Percentiles rank a stretch among this genome's conserved stretches.
These are phyloP conservation scores for Penicillium paradoxum DNA, from an alignment of 495 filamentous ascomycete genomes.

Conservation along the genomic window DNA sequence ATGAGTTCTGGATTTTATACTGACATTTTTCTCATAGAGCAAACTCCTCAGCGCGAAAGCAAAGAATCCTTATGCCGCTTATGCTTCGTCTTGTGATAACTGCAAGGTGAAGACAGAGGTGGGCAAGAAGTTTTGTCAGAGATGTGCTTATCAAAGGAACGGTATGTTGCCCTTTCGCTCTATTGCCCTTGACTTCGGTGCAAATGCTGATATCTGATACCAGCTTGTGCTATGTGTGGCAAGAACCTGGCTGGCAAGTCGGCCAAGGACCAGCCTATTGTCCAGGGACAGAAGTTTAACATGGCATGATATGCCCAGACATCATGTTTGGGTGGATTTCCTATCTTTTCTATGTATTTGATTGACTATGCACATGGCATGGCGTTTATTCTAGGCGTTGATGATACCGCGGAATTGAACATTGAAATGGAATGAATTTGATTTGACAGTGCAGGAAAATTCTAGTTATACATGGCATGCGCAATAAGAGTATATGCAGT, in stretches of 20 bases:
- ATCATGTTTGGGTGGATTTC: not conserved
- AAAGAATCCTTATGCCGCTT: slow-evolving; percentile 66
- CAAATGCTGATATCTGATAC: slow-evolving; percentile 10
- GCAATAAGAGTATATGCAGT: slow-evolving; percentile 40
- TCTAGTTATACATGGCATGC: slow-evolving; percentile 48
- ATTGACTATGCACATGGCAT: slow-evolving; percentile 8
- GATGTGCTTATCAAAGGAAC: slow-evolving; percentile 62
- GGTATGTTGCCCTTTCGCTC: slow-evolving; percentile 36
- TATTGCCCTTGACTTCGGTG: not conserved
- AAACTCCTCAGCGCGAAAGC: slow-evolving; percentile 64
- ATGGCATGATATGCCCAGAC: slow-evolving; percentile 45
- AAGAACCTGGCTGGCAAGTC: slow-evolving; percentile 50
- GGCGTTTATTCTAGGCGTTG: slow-evolving; percentile 17
- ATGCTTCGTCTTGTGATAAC: slow-evolving; percentile 53
- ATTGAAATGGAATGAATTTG: slow-evolving; percentile 18
- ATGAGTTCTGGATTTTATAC: not conserved
- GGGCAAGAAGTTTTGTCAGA: slow-evolving; percentile 58
- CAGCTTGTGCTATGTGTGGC: slow-evolving; percentile 64
- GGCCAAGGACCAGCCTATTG: slow-evolving; percentile 46
- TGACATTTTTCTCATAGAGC: slow-evolving; percentile 38
- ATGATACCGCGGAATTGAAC: not conserved
- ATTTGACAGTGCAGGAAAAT: slow-evolving; percentile 29
- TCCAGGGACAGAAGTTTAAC: slow-evolving; percentile 62
- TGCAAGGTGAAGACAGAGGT: slow-evolving; percentile 65
- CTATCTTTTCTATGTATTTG: not conserved